Evolutionary conservation across 768 basidiomycete genomes (phyloP), one percentile per base, ranked within the genome.

Genomic region (Dioszegia aurantiaca): DNA sequence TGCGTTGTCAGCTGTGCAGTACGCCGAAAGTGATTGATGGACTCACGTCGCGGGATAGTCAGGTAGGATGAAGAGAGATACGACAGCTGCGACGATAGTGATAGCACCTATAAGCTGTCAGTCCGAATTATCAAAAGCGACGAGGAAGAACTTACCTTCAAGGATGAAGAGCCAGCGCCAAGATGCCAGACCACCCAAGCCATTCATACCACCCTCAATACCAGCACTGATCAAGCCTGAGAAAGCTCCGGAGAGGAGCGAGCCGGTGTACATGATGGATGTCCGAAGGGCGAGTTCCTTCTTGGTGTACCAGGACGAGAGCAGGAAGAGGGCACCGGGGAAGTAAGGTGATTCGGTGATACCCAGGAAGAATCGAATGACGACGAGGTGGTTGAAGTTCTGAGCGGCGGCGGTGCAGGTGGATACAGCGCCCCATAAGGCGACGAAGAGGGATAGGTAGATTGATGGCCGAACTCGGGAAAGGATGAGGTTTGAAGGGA

Each of bases 161-260:
- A 63, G 55, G 39, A 63, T 61, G 56, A 68, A 68, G 4, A 68
- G 47, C 87, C 72, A 86, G 11, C 86, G 79, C 89, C 89, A 91
- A 0, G 86, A 85, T 3, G 86, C 80, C 56, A 83, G 79, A 0
- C 88, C 88, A 10, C 83, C 77, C 48, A 80, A 79, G 4, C 85
- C 86, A 33, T 89, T 82, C 86, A 90, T 87, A 12, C 79, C 78
- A 62, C 83, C 80, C 11, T 90, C 81, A 52, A 92, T 87, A 3
- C 83, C 85, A 30, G 87, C 86, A 11, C 87, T 87, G 52, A 90
- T 82, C 11, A 90, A 49, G 10, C 68, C 68, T 0, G 60, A 60
- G 63, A 69, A 65, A 21, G 63, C 68, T 8, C 68, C 68, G 1
- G 70, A 68, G 1, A 72, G 53, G 14, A 70, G 58, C 0, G 64